A percentile compares a stretch with the other conserved stretches of the same genome.
Conservation (phyloP, 192 early-diverging fungal genomes). For the Anaeromyces robustus region DNA sequence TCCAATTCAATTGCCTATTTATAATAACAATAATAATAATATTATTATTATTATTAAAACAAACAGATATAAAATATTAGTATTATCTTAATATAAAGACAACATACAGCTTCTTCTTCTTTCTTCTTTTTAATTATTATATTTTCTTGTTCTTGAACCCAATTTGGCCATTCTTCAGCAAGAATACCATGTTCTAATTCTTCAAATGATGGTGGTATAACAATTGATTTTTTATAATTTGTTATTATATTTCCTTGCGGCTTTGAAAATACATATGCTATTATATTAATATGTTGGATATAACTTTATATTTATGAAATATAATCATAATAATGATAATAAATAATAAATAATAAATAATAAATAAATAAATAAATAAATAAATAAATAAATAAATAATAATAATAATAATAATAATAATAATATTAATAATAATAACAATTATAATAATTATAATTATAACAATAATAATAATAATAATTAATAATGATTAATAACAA, state of each 20-base stretch:
- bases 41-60: not conserved
- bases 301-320: not conserved
- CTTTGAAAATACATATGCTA: not conserved
- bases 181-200: not conserved
- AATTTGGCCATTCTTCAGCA: not conserved
- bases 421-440: too few species aligned
- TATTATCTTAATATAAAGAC: too few species aligned
- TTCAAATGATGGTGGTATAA: not conserved
- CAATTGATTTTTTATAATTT: not conserved
- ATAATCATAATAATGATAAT: too few species aligned
- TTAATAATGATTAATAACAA: too few species aligned
- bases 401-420: too few species aligned
- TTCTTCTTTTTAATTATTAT: not conserved
- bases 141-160: not conserved
- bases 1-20: not conserved
- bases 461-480: too few species aligned
- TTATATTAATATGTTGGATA: not conserved
- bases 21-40: not conserved
- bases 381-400: too few species aligned
- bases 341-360: too few species aligned
- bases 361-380: too few species aligned
- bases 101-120: not conserved
- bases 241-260: not conserved
- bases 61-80: not conserved
- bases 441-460: too few species aligned